Base-by-base conservation (phyloP, 1,284 basidiomycete species). In the Boletus albobrunnescens region DNA sequence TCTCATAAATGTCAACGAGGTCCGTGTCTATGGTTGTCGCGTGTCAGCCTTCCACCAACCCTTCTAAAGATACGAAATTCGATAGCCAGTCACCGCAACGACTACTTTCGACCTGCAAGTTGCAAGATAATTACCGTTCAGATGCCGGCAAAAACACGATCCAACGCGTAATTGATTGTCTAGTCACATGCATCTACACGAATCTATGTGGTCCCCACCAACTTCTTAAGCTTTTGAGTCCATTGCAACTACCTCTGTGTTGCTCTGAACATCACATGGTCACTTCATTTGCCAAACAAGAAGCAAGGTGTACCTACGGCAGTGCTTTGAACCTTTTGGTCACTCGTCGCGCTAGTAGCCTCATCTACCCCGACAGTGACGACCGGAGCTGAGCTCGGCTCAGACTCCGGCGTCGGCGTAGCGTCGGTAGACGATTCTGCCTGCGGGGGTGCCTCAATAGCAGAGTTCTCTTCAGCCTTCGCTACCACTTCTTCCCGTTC, bases 401-500 rank as follows among this genome's bases (percentile, higher is more conserved):
- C 52, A 11, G 51, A 36, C 32, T 51, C 51, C 2, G 42, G 20
- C 14, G 9, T 26, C 3, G 43, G n/a, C 13, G 36, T 33, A 19
- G 39, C 33, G 8, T 47, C 47, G 6, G 47, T 35, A 33, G 19
- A 27, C 3, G 39, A 17, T 39, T 30, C 46, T 3, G 26, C 16
- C 33, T 47, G 42, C 4, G 46, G 9, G 26, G 38, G 28, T 9
- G 30, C 16, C 20, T 47, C 47, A 0, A 33, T n/a, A 30, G 30
- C n/a, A 17, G 42, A 44, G 17, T 10, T 27, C 20, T 49, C 41
- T 16, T 39, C 38, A 40, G 19, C 41, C 40, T 44, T 39, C n/a
- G 45, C 51, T 32, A 51, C 50, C 14, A 16, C 51, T 35, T 59
- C 59, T 41, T 70, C 65, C 17, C 32, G 49, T 41, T 50, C 54